phyloP scores from a whole-genome alignment of 352 stramenopile species.

The Globisporangium parvum region DNA sequence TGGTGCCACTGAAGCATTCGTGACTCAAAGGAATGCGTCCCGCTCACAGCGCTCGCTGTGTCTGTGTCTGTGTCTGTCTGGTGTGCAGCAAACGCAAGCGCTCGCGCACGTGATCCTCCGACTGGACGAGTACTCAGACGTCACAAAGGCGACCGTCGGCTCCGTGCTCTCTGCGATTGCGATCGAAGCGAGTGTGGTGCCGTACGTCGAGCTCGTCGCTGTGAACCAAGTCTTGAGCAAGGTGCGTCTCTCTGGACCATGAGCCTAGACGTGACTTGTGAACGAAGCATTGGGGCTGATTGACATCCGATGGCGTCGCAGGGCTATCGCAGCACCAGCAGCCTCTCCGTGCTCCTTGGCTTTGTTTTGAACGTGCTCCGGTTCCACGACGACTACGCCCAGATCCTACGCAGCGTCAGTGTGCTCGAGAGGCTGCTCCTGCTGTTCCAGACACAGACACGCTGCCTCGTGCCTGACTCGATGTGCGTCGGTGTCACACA shows the following conservation, averaged over 20 bases:
- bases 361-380: slow-evolving; percentile 37
- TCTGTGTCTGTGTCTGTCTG: background rate
- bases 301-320: background rate
- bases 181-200: slow-evolving; percentile 53
- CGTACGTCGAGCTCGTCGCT: slow-evolving; percentile 35
- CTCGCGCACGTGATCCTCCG: slow-evolving; percentile 31
- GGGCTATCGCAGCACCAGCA: slow-evolving; percentile 4
- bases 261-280: no score
- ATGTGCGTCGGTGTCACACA: slow-evolving; percentile 45
- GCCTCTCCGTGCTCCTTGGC: slow-evolving; percentile 29
- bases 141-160: slow-evolving; percentile 42
- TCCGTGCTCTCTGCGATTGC: slow-evolving; percentile 51
- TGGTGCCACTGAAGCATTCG: slow-evolving; percentile 1
- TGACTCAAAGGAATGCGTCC: background rate
- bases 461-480: slow-evolving; percentile 17
- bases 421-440: slow-evolving; percentile 29
- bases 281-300: background rate
- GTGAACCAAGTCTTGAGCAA: slow-evolving; percentile 29
- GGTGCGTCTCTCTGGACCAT: slow-evolving; percentile 13
- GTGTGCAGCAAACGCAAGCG: slow-evolving; percentile 29
- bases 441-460: slow-evolving; percentile 37
- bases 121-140: slow-evolving; percentile 37
- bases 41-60: background rate
- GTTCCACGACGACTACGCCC: slow-evolving; percentile 37
- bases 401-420: slow-evolving; percentile 29